Evolutionary conservation across 2,329 filamentous ascomycete genomes (phyloP).

Genomic region (Hypomyces rosellus): DNA sequence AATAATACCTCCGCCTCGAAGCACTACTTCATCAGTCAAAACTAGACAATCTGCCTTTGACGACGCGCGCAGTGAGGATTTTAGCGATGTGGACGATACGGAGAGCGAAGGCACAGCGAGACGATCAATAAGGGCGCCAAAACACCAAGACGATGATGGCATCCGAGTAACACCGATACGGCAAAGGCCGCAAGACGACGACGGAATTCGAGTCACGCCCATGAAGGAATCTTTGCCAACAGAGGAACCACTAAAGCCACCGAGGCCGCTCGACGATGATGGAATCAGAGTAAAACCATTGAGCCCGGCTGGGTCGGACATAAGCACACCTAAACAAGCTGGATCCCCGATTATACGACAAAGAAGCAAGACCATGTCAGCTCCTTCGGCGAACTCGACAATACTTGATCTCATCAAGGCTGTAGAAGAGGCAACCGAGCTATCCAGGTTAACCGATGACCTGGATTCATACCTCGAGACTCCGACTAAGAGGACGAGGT

Average conservation of each 20-base stretch:
- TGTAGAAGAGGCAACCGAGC: slow-evolving; percentile 17
- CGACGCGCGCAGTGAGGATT: slow-evolving; percentile 21
- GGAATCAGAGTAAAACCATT: slow-evolving; percentile 24
- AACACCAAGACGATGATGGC: slow-evolving; percentile 27
- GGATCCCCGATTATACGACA: slow-evolving; percentile 19
- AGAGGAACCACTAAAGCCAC: background rate
- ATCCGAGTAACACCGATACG: slow-evolving; percentile 38
- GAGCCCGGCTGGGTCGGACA: slow-evolving; percentile 20
- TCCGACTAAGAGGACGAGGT: slow-evolving; percentile 31
- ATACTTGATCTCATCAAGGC: slow-evolving; percentile 24
- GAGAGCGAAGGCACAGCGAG: slow-evolving; percentile 25
- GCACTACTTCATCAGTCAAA: slow-evolving; percentile 31
- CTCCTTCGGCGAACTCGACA: slow-evolving; percentile 14
- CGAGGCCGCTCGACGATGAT: slow-evolving; percentile 18
- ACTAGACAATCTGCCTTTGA: slow-evolving; percentile 22
- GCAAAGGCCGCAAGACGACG: slow-evolving; percentile 25
- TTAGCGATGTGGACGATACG: slow-evolving; percentile 21
- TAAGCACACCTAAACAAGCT: slow-evolving; percentile 16
- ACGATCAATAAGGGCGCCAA: slow-evolving; percentile 12
- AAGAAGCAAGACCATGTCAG: slow-evolving; percentile 23
- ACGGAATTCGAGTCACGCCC: slow-evolving; percentile 29
- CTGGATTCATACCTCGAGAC: slow-evolving; percentile 31
- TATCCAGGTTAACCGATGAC: slow-evolving; percentile 28
- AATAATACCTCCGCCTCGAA: slow-evolving; percentile 33
- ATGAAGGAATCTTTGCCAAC: background rate